Evolutionary conservation across 805 yeast species (phyloP).

Genomic region (Yarrowia sp.): DNA sequence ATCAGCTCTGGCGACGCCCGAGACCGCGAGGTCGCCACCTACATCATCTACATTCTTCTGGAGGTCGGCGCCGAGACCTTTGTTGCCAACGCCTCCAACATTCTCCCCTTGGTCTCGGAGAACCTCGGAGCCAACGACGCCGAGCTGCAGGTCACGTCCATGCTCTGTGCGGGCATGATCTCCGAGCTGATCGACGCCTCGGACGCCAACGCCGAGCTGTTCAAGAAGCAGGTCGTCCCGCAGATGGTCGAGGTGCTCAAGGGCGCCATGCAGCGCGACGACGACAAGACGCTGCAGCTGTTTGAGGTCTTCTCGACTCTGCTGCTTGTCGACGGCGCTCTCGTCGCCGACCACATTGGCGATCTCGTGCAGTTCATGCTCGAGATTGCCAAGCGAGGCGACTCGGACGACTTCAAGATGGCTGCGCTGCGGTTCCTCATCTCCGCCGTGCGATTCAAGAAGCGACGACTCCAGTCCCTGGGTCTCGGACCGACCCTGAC

Average conservation of each 20-base stretch:
- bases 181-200: slow-evolving; percentile 51
- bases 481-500: slow-evolving; percentile 83
- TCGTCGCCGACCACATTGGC: slow-evolving; percentile 72
- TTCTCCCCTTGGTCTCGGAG: slow-evolving; percentile 55
- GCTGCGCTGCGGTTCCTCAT: slow-evolving; percentile 82
- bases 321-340: slow-evolving; percentile 68
- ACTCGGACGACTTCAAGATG: slow-evolving; percentile 79
- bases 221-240: slow-evolving; percentile 64
- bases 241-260: slow-evolving; percentile 76
- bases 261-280: slow-evolving; percentile 67
- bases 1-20: slow-evolving; percentile 51
- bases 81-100: slow-evolving; percentile 41
- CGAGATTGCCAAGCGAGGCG: slow-evolving; percentile 52
- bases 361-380: slow-evolving; percentile 69
- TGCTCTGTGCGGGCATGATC: slow-evolving; percentile 66
- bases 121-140: slow-evolving; percentile 56
- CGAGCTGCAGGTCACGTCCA: slow-evolving; percentile 80
- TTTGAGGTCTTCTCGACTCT: slow-evolving; percentile 85
- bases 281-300: slow-evolving; percentile 68
- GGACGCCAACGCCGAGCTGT: slow-evolving; percentile 49
- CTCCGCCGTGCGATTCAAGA: slow-evolving; percentile 74
- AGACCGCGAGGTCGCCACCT: slow-evolving; percentile 77
- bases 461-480: slow-evolving; percentile 71
- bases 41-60: slow-evolving; percentile 69
- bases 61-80: slow-evolving; percentile 44